phyloP scores from a whole-genome alignment of 2,329 filamentous ascomycete species.

The Xylariales sp. region DNA sequence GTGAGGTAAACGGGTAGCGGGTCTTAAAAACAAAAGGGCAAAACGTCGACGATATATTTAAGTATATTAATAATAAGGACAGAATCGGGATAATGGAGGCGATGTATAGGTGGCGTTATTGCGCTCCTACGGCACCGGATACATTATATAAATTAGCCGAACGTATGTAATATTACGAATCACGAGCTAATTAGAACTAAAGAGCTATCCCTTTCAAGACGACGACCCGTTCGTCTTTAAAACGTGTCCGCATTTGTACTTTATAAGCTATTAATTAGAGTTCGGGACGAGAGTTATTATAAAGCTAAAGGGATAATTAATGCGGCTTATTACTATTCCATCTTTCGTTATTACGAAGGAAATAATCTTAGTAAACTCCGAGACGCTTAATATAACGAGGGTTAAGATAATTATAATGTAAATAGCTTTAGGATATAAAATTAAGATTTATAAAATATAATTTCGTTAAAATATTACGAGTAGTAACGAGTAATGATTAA shows the following conservation, averaged over 20 bases:
- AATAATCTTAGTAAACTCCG: slow-evolving; percentile 76
- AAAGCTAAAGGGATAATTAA: slow-evolving; percentile 61
- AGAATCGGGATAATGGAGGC: slow-evolving; percentile 87
- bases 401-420: slow-evolving; percentile 47
- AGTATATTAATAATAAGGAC: slow-evolving; percentile 77
- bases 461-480: too few species aligned
- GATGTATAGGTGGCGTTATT: slow-evolving; percentile 87
- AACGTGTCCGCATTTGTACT: slow-evolving; percentile 83
- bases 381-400: slow-evolving; percentile 74
- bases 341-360: slow-evolving; percentile 74
- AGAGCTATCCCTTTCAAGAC: slow-evolving; percentile 94
- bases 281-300: slow-evolving; percentile 70
- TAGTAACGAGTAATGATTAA: too few species aligned
- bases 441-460: too few species aligned
- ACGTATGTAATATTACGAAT: too few species aligned
- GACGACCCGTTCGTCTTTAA: slow-evolving; percentile 86
- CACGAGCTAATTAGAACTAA: too few species aligned
- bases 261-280: slow-evolving; percentile 77
- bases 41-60: slow-evolving; percentile 89
- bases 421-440: not conserved
- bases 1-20: slow-evolving; percentile 84
- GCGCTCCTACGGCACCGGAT: slow-evolving; percentile 90
- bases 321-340: slow-evolving; percentile 76
- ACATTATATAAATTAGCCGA: slow-evolving; percentile 83
- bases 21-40: slow-evolving; percentile 85